phyloP scores from a whole-genome alignment of 2,329 filamentous ascomycete genomes.

The Aspergillus sp. region DNA sequence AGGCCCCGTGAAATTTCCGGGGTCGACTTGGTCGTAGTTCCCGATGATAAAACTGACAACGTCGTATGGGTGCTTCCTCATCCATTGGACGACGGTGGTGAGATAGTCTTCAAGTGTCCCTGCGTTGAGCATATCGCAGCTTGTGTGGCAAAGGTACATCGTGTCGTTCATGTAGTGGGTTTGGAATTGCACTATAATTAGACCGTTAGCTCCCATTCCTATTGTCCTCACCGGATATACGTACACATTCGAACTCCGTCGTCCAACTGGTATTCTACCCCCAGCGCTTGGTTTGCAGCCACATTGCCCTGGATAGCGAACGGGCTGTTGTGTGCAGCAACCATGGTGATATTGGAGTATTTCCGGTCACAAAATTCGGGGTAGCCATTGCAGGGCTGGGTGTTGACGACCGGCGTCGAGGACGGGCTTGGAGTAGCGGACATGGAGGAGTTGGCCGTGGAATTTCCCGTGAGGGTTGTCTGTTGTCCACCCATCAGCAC shows the following conservation, averaged over 20 bases:
- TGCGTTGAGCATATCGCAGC: constrained; percentile 76
- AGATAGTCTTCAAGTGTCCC: constrained; percentile 77
- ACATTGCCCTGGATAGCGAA: constrained; percentile 70
- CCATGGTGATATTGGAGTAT: constrained; percentile 78
- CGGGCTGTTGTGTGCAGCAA: constrained; percentile 78
- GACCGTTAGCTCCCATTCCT: background rate
- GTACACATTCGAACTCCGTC: constrained; percentile 65
- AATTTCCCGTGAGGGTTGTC: constrained; percentile 50
- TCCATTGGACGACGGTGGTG: constrained; percentile 67
- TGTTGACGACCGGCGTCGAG: constrained; percentile 59
- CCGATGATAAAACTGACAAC: constrained; percentile 84
- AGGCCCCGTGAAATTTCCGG: constrained; percentile 63
- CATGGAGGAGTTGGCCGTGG: constrained; percentile 47
- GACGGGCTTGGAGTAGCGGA: constrained; percentile 46
- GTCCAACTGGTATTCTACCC: constrained; percentile 70
- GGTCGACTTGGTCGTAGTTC: constrained; percentile 73
- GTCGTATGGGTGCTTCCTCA: constrained; percentile 75
- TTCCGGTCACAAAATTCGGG: constrained; percentile 72
- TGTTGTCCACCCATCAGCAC: constrained; percentile 41
- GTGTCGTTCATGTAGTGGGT: constrained; percentile 57
- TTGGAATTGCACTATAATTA: constrained; percentile 57
- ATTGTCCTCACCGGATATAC: constrained; percentile 18
- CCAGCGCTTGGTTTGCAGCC: constrained; percentile 71
- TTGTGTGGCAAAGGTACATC: constrained; percentile 80
- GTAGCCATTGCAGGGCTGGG: constrained; percentile 76